phyloP scores from a whole-genome alignment of 1,284 basidiomycete species.

The Chiua sp. region DNA sequence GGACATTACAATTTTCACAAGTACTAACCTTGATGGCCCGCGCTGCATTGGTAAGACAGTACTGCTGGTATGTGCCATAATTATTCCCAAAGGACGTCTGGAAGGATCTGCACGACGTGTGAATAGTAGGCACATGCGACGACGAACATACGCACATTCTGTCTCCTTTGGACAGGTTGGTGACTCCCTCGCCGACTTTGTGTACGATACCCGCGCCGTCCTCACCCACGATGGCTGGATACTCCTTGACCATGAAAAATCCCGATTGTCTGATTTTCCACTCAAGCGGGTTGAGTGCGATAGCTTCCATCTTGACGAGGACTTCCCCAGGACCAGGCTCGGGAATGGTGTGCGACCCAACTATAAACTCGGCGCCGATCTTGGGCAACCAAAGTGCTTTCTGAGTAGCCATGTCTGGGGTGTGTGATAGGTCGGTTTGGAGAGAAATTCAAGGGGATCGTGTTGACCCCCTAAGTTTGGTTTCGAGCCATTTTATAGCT shows the following conservation, averaged over 20 bases:
- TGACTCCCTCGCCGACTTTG: conserved; percentile 1
- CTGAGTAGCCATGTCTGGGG: conserved; percentile 15
- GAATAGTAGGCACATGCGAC: neutral
- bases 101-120: neutral
- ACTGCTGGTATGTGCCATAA: neutral
- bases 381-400: conserved; percentile 23
- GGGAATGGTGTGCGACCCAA: conserved; percentile 11
- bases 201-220: conserved; percentile 6
- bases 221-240: conserved; percentile 2
- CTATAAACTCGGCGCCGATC: conserved; percentile 14
- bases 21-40: neutral
- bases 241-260: neutral
- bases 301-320: conserved; percentile 14
- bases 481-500: neutral
- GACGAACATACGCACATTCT: neutral
- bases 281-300: conserved; percentile 3
- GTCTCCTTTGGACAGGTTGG: neutral
- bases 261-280: neutral
- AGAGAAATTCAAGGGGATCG: neutral
- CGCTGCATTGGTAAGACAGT: neutral
- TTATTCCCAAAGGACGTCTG: neutral
- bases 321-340: conserved; percentile 26
- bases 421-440: neutral
- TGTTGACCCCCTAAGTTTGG: neutral
- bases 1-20: neutral